phyloP scores from a whole-genome alignment of 345 rosid genomes.

The Melastoma malabathricum region DNA sequence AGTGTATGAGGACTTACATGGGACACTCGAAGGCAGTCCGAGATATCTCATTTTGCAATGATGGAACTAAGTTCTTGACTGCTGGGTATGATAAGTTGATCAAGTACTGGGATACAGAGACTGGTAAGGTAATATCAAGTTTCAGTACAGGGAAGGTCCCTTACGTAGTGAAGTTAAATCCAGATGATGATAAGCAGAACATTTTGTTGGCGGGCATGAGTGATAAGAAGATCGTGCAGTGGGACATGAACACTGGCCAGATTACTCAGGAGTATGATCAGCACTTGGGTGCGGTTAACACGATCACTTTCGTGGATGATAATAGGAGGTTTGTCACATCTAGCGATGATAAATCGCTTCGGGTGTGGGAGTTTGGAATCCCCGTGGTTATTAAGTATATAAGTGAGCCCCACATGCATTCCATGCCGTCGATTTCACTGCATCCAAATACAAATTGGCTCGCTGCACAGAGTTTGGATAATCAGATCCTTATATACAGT shows the following conservation, averaged over 20 bases:
- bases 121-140: conserved; percentile 86
- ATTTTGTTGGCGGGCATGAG: conserved; percentile 96
- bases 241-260: conserved; percentile 94
- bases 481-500: conserved; percentile 85
- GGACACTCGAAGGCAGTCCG: conserved; percentile 92
- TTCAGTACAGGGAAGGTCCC: conserved; percentile 92
- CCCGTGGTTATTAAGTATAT: conserved; percentile 97
- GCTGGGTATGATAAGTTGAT: conserved; percentile 94
- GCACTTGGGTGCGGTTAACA: conserved; percentile 86
- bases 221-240: conserved; percentile 97
- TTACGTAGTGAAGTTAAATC: conserved; percentile 84
- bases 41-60: conserved; percentile 89
- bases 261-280: conserved; percentile 85
- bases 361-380: conserved; percentile 97
- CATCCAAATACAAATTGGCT: conserved; percentile 94
- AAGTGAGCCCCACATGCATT: conserved; percentile 99
- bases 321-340: conserved; percentile 94
- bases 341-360: conserved; percentile 95
- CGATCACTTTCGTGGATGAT: conserved; percentile 90
- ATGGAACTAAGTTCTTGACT: conserved; percentile 82
- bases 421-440: conserved; percentile 87
- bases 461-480: conserved; percentile 95
- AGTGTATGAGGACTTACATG: conserved; percentile 98
- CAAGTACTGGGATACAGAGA: conserved; percentile 95
- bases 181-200: conserved; percentile 91